Evolutionary conservation across 768 basidiomycete genomes (phyloP), one percentile per base, ranked within the genome.

Genomic region (Mycena latifolia): DNA sequence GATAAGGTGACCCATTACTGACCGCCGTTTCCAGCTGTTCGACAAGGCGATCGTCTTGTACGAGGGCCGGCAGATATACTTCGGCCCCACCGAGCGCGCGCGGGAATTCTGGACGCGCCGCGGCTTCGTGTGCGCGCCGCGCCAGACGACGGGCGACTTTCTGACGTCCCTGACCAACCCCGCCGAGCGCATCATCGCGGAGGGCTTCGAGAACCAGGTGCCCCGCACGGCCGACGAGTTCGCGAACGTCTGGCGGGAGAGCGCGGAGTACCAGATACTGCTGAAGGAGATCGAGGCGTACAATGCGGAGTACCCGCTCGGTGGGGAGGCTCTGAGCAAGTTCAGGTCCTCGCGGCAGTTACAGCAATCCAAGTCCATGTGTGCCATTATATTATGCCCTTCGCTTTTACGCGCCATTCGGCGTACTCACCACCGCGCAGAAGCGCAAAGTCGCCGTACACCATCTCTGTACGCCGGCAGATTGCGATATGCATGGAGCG

Each of bases 71-170:
- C 80, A 81, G 67, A 83, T 85, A 74, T 86, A 79, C 77, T 86
- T 82, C 67, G 85, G 85, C 11, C 74, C 72, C 10, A 76, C 75
- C 15, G 71, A 71, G 18, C 74, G 74, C 17, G 85, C 85, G 22
- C 77, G 78, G 64, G 70, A 77, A 47, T 86, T 80, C 75, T 86
- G 85, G 74, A 69, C 77, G 55, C 71, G 77, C 35, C 77, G 85
- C 76, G 85, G 85, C 5, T 86, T 84, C 75, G 66, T 78, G 17
- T 82, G 81, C 58, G 77, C 79, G 2, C 78, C 78, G 2, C 79
- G 82, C 33, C 83, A 84, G 62, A 83, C 84, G n/a, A 80, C 80
- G 9, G 82, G 82, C 55, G 85, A 86, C 67, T 84, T 81, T 76
- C 72, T 85, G 35, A 84, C 83, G 37, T 78, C 77, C 20, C 69